Percentiles rank a stretch among this genome's conserved stretches.
Evolutionary conservation across 352 stramenopile genomes (phyloP).

Genomic region (Phytophthora meadii): DNA sequence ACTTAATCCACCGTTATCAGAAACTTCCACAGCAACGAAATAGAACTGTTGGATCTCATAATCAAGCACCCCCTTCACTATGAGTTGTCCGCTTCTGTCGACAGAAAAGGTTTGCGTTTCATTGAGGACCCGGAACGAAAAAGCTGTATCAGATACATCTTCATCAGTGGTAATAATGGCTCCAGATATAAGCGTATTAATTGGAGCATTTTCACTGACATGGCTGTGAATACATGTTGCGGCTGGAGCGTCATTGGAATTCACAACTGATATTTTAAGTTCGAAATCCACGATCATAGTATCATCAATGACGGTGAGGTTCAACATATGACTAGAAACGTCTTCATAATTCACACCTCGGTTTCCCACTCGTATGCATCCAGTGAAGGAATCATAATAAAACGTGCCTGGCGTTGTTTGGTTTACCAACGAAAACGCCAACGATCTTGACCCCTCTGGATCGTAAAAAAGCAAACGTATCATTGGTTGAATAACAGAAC

Average conservation of each 20-base stretch:
- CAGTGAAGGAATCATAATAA: constrained; percentile 51
- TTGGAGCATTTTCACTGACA: constrained; percentile 27
- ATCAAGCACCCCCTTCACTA: constrained; percentile 41
- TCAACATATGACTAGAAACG: constrained; percentile 10
- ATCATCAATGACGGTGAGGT: constrained; percentile 21
- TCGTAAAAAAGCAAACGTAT: constrained; percentile 25
- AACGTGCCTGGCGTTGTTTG: constrained; percentile 50
- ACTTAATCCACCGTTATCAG: constrained; percentile 42
- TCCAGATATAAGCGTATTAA: constrained; percentile 17
- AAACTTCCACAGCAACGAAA: constrained; percentile 39
- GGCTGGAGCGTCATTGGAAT: constrained; percentile 33
- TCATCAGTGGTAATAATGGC: constrained; percentile 21
- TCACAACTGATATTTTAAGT: constrained; percentile 13
- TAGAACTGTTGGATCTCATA: constrained; percentile 43
- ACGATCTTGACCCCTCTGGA: constrained; percentile 26
- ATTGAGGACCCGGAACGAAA: constrained; percentile 30
- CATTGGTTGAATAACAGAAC: constrained; percentile 11
- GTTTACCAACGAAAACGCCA: constrained; percentile 32
- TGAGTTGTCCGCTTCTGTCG: constrained; percentile 36
- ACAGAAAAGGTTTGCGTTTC: constrained; percentile 39
- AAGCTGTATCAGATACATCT: constrained; percentile 23
- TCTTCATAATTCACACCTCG: constrained; percentile 49
- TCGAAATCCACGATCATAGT: constrained; percentile 11
- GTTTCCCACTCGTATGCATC: constrained; percentile 40
- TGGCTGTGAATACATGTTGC: constrained; percentile 18